A percentile compares a stretch with the other conserved stretches of the same genome.
Conservation (phyloP, 306 rosid species). For the Pterocarpus macrocarpus region DNA sequence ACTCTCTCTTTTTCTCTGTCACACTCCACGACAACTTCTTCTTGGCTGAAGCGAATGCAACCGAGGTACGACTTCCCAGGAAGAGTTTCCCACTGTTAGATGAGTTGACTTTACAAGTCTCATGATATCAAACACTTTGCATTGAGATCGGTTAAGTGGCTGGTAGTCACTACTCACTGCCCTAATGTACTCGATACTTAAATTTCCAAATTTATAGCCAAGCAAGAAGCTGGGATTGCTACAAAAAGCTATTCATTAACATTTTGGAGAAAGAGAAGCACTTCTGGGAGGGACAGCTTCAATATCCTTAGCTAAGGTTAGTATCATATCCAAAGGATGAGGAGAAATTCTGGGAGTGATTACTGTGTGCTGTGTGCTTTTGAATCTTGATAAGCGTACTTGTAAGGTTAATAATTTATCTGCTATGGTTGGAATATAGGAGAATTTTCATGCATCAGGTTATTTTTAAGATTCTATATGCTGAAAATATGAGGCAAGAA, state of each 20-base stretch:
- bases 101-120: not conserved
- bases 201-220: not conserved
- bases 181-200: not conserved
- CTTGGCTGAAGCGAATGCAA: slow-evolving; percentile 35
- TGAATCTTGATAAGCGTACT: too few relatives aligned
- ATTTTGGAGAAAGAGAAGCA: too few relatives aligned
- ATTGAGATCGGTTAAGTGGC: not conserved
- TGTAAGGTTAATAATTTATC: not conserved
- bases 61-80: slow-evolving; percentile 12
- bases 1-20: not conserved
- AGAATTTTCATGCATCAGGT: not conserved
- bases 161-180: not conserved
- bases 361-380: not conserved
- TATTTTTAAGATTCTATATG: not conserved
- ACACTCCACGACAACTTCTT: not conserved
- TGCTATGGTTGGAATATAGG: not conserved
- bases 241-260: not conserved
- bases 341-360: not conserved
- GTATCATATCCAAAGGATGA: not conserved
- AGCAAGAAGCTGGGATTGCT: not conserved
- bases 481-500: not conserved
- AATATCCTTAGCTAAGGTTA: not conserved
- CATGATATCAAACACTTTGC: not conserved
- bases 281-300: not conserved
- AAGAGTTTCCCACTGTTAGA: not conserved